Evolutionary conservation across 495 filamentous ascomycete genomes (phyloP).

Genomic region (Rhypophila decipiens): DNA sequence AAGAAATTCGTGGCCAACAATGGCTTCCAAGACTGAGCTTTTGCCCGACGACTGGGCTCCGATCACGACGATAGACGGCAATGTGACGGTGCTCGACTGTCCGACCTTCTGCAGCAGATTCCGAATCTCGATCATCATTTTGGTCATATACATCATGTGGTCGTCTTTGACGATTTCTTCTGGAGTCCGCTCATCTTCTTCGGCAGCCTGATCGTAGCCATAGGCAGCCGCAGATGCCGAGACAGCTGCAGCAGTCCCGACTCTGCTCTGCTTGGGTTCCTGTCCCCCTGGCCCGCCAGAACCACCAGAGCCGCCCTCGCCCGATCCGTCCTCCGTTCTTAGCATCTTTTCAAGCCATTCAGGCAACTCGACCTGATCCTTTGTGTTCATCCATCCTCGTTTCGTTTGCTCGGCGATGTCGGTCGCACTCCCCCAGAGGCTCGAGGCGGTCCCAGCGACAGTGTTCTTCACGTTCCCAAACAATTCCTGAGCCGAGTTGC

Average conservation of each 20-base stretch:
- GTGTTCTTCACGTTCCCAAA: slow-evolving; percentile 64
- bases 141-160: slow-evolving; percentile 99
- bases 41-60: slow-evolving; percentile 98
- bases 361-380: slow-evolving; percentile 66
- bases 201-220: slow-evolving; percentile 65
- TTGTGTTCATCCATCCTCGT: slow-evolving; percentile 78
- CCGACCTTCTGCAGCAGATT: slow-evolving; percentile 85
- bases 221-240: slow-evolving; percentile 65
- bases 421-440: slow-evolving; percentile 61
- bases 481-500: slow-evolving; percentile 80
- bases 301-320: slow-evolving; percentile 28
- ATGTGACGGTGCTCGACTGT: slow-evolving; percentile 75
- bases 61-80: slow-evolving; percentile 97
- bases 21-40: slow-evolving; percentile 93
- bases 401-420: slow-evolving; percentile 71
- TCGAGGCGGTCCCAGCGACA: slow-evolving; percentile 57
- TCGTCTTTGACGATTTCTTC: slow-evolving; percentile 76
- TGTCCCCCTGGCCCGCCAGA: slow-evolving; percentile 39
- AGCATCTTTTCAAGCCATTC: slow-evolving; percentile 82
- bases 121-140: slow-evolving; percentile 99
- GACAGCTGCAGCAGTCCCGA: slow-evolving; percentile 51
- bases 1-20: slow-evolving; percentile 96
- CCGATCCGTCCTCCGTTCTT: slow-evolving; percentile 47
- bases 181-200: slow-evolving; percentile 57
- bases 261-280: slow-evolving; percentile 56